Evolutionary conservation across 2,329 filamentous ascomycete species (phyloP), one percentile per base, ranked within the genome.

Genomic region (Cladophialophora immunda): DNA sequence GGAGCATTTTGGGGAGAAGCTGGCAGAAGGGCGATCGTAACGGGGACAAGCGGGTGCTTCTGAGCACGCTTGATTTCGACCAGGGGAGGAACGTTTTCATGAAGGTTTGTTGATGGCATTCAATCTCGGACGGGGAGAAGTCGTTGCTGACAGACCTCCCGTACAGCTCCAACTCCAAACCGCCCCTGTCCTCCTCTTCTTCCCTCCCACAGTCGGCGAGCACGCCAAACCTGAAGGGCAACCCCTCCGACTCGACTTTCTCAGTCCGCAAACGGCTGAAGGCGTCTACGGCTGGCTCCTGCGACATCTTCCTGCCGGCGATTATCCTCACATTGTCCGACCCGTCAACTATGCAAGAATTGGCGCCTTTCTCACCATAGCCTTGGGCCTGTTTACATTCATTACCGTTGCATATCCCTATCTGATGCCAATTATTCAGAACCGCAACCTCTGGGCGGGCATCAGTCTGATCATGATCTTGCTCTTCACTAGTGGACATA

Each of bases 401-500:
- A 74, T 90, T 64, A 88, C 87, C 32, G 89, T 94, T 56, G 86
- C 90, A 13, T 91, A 89, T 73, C 92, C 92, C 5, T 96, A 94
- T 74, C 75, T 97, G 13, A 77, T 94, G 11, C 94, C 94, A 2
- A 75, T 97, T 67, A 78, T 97, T 38, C 92, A 93, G 79, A 97
- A 91, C 83, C 91, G 94, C 73, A 98, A 97, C 75, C 81, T 98
- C 19, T 99, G 95, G 95, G 94, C 94, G 27, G 92, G 92, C 25
- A 80, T 96, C 75, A 97, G 92, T 79, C 83, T 99, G 72, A 93
- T 98, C 75, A 85, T 89, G 15, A 94, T 99, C 70, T 86, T 99
- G 50, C 84, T 97, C 65, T 99, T 98, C 81, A 97, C 91, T 55
- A 95, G 92, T 74, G 96, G 95, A 45, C 94, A 98, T 81, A 99